A percentile compares a stretch with the other conserved stretches of the same genome.
phyloP scores from a whole-genome alignment of 2,329 filamentous ascomycete species.

The Pyrenophora teres region DNA sequence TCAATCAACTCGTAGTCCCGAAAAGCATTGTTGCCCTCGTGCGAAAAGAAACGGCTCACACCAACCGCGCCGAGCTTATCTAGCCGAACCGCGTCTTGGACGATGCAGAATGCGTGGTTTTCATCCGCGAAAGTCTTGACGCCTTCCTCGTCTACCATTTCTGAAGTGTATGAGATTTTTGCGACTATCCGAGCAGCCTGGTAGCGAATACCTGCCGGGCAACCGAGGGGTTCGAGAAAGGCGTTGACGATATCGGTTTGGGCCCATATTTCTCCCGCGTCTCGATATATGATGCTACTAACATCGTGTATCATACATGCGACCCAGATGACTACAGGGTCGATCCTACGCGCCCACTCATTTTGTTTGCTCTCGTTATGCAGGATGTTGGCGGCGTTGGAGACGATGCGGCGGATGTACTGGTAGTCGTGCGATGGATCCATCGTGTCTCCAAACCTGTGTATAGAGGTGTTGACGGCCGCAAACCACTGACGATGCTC shows the following conservation, averaged over 20 bases:
- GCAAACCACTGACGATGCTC: no score
- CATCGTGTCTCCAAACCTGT: no score
- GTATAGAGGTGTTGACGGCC: no score
- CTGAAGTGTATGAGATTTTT: no score
- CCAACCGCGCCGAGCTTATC: neutral
- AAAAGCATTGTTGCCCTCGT: neutral
- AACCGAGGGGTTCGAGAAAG: no score
- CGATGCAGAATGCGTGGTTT: neutral
- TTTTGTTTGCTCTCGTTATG: neutral
- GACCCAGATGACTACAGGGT: neutral
- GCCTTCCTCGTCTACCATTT: no score
- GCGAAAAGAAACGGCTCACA: neutral
- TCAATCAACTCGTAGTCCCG: no score
- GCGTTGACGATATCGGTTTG: neutral
- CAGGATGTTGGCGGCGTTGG: neutral
- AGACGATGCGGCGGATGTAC: slow-evolving; percentile 1
- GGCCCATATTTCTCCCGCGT: neutral
- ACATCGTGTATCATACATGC: neutral
- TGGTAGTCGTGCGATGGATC: neutral
- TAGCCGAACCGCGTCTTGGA: neutral
- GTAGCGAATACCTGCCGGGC: no score
- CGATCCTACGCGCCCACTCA: neutral
- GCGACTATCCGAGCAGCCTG: no score
- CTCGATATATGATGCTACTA: neutral
- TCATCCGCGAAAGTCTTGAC: no score